Evolutionary conservation across 108 stramenopile species (phyloP).

Genomic region (Nitzschia putrida): DNA sequence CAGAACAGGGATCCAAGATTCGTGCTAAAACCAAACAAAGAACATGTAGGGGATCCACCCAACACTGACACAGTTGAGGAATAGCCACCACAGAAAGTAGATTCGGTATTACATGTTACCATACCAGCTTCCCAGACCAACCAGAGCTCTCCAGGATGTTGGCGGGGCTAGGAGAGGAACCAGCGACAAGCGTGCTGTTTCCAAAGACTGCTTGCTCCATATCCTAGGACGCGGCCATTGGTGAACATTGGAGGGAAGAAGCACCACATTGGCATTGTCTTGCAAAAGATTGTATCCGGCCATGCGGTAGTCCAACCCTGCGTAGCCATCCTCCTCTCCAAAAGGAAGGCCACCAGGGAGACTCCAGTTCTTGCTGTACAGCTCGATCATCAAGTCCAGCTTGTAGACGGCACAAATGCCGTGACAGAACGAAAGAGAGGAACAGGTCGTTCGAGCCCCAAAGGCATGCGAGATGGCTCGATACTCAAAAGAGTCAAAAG

Average conservation of each 20-base stretch:
- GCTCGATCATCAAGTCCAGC: conserved; percentile 21
- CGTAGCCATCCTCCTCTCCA: conserved; percentile 21
- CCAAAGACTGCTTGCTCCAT: conserved; percentile 23
- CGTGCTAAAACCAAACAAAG: conserved; percentile 18
- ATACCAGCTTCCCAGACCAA: conserved; percentile 14
- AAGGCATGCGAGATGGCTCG: conserved; percentile 21
- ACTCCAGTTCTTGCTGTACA: conserved; percentile 21
- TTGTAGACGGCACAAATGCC: conserved; percentile 23
- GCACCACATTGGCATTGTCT: conserved; percentile 20
- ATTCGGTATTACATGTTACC: conserved; percentile 18
- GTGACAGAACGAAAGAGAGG: conserved; percentile 10
- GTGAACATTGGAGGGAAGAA: conserved; percentile 22
- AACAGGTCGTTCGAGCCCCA: conserved; percentile 16
- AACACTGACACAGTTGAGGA: conserved; percentile 20
- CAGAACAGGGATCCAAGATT: conserved; percentile 18
- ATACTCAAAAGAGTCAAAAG: conserved; percentile 14
- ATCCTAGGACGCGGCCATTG: conserved; percentile 17
- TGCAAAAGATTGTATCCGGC: conserved; percentile 19
- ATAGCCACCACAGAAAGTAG: conserved; percentile 24
- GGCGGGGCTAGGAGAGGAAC: conserved; percentile 24
- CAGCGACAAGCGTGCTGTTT: conserved; percentile 19
- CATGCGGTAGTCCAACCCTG: conserved; percentile 15
- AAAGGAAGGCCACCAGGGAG: conserved; percentile 16
- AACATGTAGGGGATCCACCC: conserved; percentile 24
- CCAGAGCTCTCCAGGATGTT: conserved; percentile 12